These are phyloP conservation scores for Dothidotthia symphoricarpi DNA, from an alignment of 2,329 filamentous ascomycete species.

Conservation along the genomic window DNA sequence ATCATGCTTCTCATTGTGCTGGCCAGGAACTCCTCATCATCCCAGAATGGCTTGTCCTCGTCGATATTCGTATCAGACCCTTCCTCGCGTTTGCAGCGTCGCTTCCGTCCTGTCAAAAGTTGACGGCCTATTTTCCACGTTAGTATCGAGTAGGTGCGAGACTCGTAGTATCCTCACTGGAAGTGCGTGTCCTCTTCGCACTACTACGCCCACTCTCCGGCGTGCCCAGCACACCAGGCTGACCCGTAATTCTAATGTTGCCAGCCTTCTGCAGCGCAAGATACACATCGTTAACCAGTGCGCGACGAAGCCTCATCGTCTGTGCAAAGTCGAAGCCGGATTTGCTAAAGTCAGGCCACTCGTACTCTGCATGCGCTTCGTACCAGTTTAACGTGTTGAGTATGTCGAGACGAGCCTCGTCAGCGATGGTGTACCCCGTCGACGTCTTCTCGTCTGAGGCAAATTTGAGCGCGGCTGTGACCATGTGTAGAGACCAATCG, in stretches of 20 bases:
- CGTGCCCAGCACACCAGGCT: background rate
- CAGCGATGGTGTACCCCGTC: conserved; percentile 5
- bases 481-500: conserved; percentile 17
- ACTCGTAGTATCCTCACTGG: background rate
- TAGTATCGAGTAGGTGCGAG: background rate
- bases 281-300: conserved; percentile 16
- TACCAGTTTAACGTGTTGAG: conserved; percentile 14
- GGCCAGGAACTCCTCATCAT: conserved; percentile 5
- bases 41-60: background rate
- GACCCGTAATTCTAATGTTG: conserved; percentile 1
- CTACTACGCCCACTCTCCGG: conserved; percentile 3
- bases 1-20: conserved; percentile 4
- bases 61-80: conserved; percentile 1
- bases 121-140: background rate
- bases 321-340: conserved; percentile 15
- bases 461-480: conserved; percentile 12
- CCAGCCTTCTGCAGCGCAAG: conserved; percentile 10
- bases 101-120: conserved; percentile 6
- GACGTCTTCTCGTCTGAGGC: conserved; percentile 1
- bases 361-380: conserved; percentile 16
- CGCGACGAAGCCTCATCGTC: conserved; percentile 15
- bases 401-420: conserved; percentile 10
- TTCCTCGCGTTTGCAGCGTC: conserved; percentile 10
- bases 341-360: conserved; percentile 15
- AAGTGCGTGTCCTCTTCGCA: background rate